phyloP scores from a whole-genome alignment of 2,329 filamentous ascomycete genomes.

The Ascochyta clinopodiicola region DNA sequence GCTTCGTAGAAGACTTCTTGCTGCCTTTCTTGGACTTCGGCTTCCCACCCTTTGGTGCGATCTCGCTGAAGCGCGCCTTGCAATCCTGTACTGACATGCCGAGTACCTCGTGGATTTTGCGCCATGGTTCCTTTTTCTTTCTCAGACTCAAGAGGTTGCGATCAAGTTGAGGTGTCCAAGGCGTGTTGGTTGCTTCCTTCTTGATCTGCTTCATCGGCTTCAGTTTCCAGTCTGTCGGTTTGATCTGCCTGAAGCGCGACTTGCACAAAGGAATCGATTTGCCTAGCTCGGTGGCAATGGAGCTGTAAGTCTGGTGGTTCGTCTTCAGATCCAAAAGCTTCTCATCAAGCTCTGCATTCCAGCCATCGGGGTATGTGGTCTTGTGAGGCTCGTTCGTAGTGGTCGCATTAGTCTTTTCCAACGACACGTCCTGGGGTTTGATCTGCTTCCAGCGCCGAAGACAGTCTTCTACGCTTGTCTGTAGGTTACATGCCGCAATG shows the following conservation, averaged over 20 bases:
- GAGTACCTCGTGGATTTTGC: no score
- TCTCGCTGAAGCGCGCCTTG: no score
- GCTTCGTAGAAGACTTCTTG: no score
- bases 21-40: no score
- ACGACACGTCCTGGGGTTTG: neutral
- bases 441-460: neutral
- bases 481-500: neutral
- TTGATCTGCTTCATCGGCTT: neutral
- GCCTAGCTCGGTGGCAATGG: neutral
- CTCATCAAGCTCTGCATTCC: neutral
- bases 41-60: no score
- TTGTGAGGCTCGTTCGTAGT: no score
- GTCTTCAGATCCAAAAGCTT: neutral
- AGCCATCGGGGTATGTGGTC: neutral
- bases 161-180: no score
- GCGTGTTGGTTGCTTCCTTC: neutral
- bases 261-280: neutral
- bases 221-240: neutral
- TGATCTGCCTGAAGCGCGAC: conserved; percentile 2
- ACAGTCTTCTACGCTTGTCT: neutral
- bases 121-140: no score
- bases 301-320: neutral
- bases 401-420: neutral
- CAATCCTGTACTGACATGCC: no score
- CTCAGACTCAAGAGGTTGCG: no score